Evolutionary conservation across 2,329 filamentous ascomycete species (phyloP), one percentile per base, ranked within the genome.

Genomic region (Stachybotrys chlorohalonatus): DNA sequence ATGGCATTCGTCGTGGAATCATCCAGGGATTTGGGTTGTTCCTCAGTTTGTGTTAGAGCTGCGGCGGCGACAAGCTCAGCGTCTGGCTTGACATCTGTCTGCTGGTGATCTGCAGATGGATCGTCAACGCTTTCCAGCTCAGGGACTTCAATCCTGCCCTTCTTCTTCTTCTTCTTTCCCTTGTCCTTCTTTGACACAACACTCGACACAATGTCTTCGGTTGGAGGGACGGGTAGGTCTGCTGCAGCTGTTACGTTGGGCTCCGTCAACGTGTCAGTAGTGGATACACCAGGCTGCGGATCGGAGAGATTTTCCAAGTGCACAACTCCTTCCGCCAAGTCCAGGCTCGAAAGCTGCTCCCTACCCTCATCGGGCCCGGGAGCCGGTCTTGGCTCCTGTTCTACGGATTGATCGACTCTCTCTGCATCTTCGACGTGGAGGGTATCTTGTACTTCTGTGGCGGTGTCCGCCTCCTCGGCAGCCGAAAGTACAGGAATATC

Each of bases 111-210:
- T 42, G 5, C 36, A 5, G 36, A 42, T 5, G 36, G 36, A 9
- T 42, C 36, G 8, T 42, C 36, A 9, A 42, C 36, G 9, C 9
- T 9, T 13, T 9, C 36, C 36, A 13, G 36, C 13, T 42, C 36
- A 42, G 13, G 8, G 36, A 5, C 36, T 15, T 53, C 42, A 52
- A 53, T 61, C 61, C 32, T 57, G 11, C 16, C 31, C 52, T 49
- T 58, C 55, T 52, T 54, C 48, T 51, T 59, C 49, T 32, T 57
- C 51, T 62, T 61, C 36, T 42, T 42, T 9, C 13, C 36, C 36
- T 42, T 42, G 36, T 42, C 36, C 31, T 59, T 61, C 53, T 62
- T 63, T 4, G 58, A 59, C 11, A 58, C 56, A 36, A 42, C 8
- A 13, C 9, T 42, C 36, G 8, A 13, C 9, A 13, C 6, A 42